phyloP scores from a whole-genome alignment of 1,284 basidiomycete species.

The Pseudomicrostroma phylloplanum region DNA sequence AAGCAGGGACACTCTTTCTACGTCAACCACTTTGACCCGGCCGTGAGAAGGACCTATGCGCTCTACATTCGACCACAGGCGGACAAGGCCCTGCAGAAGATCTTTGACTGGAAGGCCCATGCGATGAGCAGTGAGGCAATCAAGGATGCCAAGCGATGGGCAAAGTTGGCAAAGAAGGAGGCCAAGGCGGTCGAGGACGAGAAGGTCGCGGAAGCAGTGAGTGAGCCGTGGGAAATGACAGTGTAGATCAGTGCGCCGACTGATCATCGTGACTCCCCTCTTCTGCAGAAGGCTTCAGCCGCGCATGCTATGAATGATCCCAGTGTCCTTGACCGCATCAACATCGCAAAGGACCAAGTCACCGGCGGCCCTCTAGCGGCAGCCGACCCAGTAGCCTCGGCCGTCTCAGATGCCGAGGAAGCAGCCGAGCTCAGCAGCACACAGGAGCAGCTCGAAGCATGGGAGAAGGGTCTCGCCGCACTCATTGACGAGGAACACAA shows the following conservation, averaged over 20 bases:
- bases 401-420: constrained; percentile 36
- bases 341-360: constrained; percentile 30
- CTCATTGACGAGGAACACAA: constrained; percentile 38
- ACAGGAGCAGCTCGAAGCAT: constrained; percentile 35
- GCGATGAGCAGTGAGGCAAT: constrained; percentile 15
- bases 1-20: constrained; percentile 31
- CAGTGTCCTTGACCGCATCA: constrained; percentile 27
- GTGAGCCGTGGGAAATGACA: constrained; percentile 7
- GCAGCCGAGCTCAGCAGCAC: constrained; percentile 32
- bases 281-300: constrained; percentile 15
- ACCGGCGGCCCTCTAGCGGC: constrained; percentile 16
- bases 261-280: not conserved
- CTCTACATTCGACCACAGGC: constrained; percentile 38
- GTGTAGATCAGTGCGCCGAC: too few relatives aligned
- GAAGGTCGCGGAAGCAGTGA: constrained; percentile 28
- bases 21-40: constrained; percentile 35
- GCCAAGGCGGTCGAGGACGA: constrained; percentile 17
- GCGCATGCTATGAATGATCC: constrained; percentile 24
- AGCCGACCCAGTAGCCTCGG: constrained; percentile 26
- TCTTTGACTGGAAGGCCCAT: constrained; percentile 31
- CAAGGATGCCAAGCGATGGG: constrained; percentile 13
- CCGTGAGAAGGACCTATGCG: constrained; percentile 29
- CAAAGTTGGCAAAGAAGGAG: constrained; percentile 10
- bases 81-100: constrained; percentile 29
- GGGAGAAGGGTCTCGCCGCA: constrained; percentile 31